Evolutionary conservation across 1,284 basidiomycete genomes (phyloP).

Genomic region (Ustilago nuda): DNA sequence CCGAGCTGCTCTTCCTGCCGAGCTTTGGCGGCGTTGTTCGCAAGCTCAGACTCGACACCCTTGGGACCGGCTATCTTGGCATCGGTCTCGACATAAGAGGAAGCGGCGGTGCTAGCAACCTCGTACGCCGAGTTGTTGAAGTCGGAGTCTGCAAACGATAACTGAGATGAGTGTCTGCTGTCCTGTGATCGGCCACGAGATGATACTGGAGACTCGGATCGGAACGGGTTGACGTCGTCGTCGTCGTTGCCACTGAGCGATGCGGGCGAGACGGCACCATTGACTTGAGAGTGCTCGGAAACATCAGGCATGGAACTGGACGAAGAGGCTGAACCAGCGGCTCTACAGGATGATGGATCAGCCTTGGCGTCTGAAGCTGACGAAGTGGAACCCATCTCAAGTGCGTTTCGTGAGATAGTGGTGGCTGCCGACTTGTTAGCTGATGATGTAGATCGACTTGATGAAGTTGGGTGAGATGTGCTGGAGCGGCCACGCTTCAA

Average conservation of each 20-base stretch:
- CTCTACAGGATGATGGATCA: conserved; percentile 21
- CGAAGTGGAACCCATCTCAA: conserved; percentile 51
- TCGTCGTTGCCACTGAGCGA: conserved; percentile 8
- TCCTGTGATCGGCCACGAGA: conserved; percentile 38
- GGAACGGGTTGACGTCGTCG: conserved; percentile 21
- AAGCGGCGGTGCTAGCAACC: conserved; percentile 31
- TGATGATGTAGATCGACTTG: neutral
- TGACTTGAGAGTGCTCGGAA: conserved; percentile 28
- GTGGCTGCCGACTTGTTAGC: conserved; percentile 2
- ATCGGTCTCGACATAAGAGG: conserved; percentile 41
- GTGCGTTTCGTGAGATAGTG: conserved; percentile 25
- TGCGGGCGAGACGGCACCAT: conserved; percentile 3
- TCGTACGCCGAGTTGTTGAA: conserved; percentile 27
- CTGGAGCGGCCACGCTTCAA: conserved; percentile 32
- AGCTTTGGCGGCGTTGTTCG: conserved; percentile 25
- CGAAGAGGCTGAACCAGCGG: conserved; percentile 29
- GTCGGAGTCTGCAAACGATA: conserved; percentile 36
- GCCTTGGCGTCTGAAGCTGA: conserved; percentile 20
- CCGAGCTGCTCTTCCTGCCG: conserved; percentile 52
- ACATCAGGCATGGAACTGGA: conserved; percentile 42
- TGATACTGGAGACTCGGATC: conserved; percentile 27
- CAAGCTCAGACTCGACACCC: conserved; percentile 41
- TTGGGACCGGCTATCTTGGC: conserved; percentile 41
- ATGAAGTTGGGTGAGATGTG: conserved; percentile 1
- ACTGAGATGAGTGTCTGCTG: conserved; percentile 37